A percentile compares a stretch with the other conserved stretches of the same genome.
These are phyloP conservation scores for Colletotrichum spaethianum DNA, from an alignment of 2,329 filamentous ascomycete genomes.

Conservation along the genomic window DNA sequence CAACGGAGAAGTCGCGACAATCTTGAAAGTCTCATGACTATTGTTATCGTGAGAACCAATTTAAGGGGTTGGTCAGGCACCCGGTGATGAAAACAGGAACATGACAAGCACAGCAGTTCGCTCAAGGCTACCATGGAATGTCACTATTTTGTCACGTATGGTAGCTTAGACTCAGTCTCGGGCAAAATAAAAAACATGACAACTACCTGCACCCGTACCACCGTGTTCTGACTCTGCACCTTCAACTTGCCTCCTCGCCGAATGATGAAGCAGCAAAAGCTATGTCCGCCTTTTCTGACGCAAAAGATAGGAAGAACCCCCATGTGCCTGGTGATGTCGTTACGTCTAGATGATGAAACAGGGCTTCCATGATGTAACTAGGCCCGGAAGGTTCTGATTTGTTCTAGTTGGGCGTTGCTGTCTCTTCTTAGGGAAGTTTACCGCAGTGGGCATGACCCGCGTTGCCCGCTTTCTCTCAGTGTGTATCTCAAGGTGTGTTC, in stretches of 20 bases:
- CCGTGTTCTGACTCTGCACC: too few species aligned
- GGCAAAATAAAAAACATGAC: background rate
- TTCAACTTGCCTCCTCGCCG: too few species aligned
- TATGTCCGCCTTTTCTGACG: background rate
- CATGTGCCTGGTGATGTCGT: too few species aligned
- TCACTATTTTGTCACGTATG: too few species aligned
- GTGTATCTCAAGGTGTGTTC: background rate
- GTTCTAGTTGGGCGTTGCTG: background rate
- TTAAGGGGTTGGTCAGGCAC: background rate
- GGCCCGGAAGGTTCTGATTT: background rate
- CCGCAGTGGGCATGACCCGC: background rate
- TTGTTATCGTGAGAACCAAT: background rate
- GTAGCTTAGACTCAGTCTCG: background rate
- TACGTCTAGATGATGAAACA: too few species aligned
- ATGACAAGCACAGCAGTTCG: too few species aligned
- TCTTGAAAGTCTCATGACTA: background rate
- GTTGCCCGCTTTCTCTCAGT: background rate
- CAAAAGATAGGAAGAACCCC: background rate
- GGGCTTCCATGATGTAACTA: background rate
- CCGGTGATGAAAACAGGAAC: too few species aligned
- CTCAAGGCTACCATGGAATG: too few species aligned
- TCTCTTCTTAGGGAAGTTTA: background rate
- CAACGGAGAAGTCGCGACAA: background rate
- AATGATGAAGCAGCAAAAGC: too few species aligned
- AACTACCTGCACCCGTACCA: background rate